Evolutionary conservation across 371 early-diverging fungal genomes (phyloP), one percentile per base, ranked within the genome.

Genomic region (Haplosporangium sp.): DNA sequence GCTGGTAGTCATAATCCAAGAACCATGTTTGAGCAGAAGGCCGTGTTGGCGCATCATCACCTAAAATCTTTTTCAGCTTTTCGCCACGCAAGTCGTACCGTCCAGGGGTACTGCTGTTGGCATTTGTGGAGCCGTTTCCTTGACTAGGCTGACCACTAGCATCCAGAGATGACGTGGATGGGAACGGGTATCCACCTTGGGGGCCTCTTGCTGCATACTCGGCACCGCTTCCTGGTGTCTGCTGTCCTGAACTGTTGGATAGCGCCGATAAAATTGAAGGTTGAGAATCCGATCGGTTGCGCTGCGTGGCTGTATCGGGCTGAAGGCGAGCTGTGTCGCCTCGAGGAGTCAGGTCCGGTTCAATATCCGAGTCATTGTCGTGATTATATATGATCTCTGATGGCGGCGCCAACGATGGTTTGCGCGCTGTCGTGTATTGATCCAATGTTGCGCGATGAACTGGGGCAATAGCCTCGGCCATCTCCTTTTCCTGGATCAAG

Each of bases 1-100:
- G 83, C 8, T 82, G 73, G 62, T 93, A 91, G 81, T 96, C 95
- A 59, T 92, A 86, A 20, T 81, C 81, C 45, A 96, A 83, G 67
- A 85, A 97, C 90, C 92, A 93, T 6, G 86, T 74, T 20, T 54
- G 77, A 12, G 67, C 62, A 43, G 52, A 64, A 38, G 72, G 68
- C 51, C 56, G 69, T 36, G 60, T 54, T 14, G 74, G 64, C 13
- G 68, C 74, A 51, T 74, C 74, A 13, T 74, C 74, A 1, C 64
- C 64, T 9, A 67, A 51, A 16, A 64, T 37, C 64, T 74, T 74
- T 40, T 74, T 74, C 23, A 67, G 20, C 56, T 74, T 74, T 13
- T 67, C 74, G 20, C 74, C 67, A 13, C 73, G 65, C 12, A 65
- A 69, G 36, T 67, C 74, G n/a, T 46, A 67, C 8, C 61, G 59